Conservation (phyloP, 768 basidiomycete genomes). For the Termitomyces sp. region DNA sequence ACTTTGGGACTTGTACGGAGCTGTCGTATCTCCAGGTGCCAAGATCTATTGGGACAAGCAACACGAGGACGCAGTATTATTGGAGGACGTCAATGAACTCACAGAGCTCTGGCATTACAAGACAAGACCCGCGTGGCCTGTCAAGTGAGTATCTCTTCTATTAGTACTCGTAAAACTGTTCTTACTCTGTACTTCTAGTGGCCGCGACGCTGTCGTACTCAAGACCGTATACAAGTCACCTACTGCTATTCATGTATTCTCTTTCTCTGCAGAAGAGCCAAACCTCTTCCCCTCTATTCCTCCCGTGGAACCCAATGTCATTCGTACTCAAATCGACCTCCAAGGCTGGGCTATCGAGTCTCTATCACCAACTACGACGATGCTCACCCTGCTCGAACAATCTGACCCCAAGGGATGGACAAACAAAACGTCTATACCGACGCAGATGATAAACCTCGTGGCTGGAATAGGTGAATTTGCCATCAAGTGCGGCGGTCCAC, state of each 20-base stretch:
- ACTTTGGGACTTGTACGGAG: slow-evolving; percentile 90
- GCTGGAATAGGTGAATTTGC: slow-evolving; percentile 94
- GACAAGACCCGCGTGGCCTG: slow-evolving; percentile 90
- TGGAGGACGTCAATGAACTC: slow-evolving; percentile 88
- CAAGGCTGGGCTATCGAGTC: slow-evolving; percentile 98
- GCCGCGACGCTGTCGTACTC: slow-evolving; percentile 85
- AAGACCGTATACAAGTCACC: slow-evolving; percentile 98
- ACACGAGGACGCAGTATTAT: slow-evolving; percentile 76
- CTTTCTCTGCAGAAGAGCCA: slow-evolving; percentile 88
- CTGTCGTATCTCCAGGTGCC: slow-evolving; percentile 82
- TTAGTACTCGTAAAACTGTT: not conserved
- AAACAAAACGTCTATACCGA: slow-evolving; percentile 89
- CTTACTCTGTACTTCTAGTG: slow-evolving; percentile 39
- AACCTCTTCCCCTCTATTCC: slow-evolving; percentile 78
- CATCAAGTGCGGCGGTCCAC: slow-evolving; percentile 93
- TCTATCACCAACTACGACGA: slow-evolving; percentile 90
- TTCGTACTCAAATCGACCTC: slow-evolving; percentile 95
- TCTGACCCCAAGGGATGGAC: slow-evolving; percentile 98
- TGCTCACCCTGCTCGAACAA: slow-evolving; percentile 91
- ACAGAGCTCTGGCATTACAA: slow-evolving; percentile 94
- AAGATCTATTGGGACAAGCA: slow-evolving; percentile 84
- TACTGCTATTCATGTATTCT: slow-evolving; percentile 90
- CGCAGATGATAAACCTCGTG: slow-evolving; percentile 85
- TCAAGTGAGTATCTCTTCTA: slow-evolving; percentile 56
- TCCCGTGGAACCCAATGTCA: slow-evolving; percentile 64